Base-by-base conservation (phyloP, 805 yeast species). In the Hanseniaspora occidentalis region DNA sequence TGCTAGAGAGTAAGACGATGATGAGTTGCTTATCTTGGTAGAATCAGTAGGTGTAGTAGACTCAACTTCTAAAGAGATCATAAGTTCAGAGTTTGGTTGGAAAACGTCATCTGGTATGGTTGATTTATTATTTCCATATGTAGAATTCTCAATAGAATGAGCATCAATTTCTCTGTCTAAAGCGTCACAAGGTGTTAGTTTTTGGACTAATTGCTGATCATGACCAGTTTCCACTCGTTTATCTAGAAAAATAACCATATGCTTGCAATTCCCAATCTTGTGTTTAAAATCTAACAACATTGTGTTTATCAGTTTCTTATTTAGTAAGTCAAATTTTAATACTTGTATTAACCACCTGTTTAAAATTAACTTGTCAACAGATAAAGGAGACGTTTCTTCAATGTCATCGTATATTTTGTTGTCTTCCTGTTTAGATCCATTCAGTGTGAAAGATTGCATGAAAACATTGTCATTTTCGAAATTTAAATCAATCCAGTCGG, bases 401-500 rank as follows among this genome's bases (percentile, higher is more conserved):
- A 7, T 29, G 4, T 29, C 33, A 16, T 7, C 18, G 4, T 29
- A 5, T 29, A n/a, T 29, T 10, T 14, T 18, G 7, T 23, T 23
- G 10, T 7, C 7, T 23, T 23, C 25, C 10, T 23, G 25, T 7
- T 7, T 10, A 23, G 10, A 7, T 23, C 10, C 25, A 7, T 23
- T 7, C 10, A 7, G 7, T 7, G 10, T 23, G 10, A 13, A 64
- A 19, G 65, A 56, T 34, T 61, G 59, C 36, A 62, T 58, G 35
- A 62, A 60, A 65, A 66, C 58, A 31, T 61, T 51, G n/a, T 54
- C 58, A 27, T 59, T 42, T 44, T 62, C 62, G 2, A 65, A 62
- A 11, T 62, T 54, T 19, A 40, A 18, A 31, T 36, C 31, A 23
- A 40, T 36, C 42, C 42, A 40, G 14, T 35, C 37, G 6, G 42